Evolutionary conservation across 2,329 filamentous ascomycete species (phyloP).

Genomic region (Mycogone perniciosa): DNA sequence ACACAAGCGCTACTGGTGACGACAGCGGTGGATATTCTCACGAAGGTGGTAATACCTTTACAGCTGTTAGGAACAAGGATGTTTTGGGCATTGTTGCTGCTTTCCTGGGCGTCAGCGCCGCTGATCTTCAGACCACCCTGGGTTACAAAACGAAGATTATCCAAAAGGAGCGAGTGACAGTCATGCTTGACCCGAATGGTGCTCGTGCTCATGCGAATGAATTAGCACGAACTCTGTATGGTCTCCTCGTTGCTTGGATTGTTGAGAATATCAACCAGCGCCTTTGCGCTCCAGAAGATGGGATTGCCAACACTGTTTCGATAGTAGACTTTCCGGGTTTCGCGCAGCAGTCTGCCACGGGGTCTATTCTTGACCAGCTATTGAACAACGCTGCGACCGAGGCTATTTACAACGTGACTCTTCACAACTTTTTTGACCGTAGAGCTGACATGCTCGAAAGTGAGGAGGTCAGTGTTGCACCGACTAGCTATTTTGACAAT

Average conservation of each 20-base stretch:
- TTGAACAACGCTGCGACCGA: constrained; percentile 93
- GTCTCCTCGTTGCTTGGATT: constrained; percentile 86
- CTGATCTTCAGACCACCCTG: constrained; percentile 78
- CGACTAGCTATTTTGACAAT: constrained; percentile 97
- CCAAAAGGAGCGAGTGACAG: constrained; percentile 92
- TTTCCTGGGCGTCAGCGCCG: constrained; percentile 80
- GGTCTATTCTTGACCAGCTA: constrained; percentile 82
- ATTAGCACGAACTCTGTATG: constrained; percentile 86
- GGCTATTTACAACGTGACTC: constrained; percentile 82
- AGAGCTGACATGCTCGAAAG: constrained; percentile 90
- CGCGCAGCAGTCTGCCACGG: constrained; percentile 73
- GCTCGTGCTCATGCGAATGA: constrained; percentile 91
- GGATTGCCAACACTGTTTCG: constrained; percentile 87
- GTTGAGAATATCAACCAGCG: constrained; percentile 89
- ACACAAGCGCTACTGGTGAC: constrained; percentile 72
- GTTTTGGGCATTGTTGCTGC: constrained; percentile 78
- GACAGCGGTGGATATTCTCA: constrained; percentile 96
- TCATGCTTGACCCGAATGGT: constrained; percentile 91
- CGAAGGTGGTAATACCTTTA: constrained; percentile 81
- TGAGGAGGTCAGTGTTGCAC: constrained; percentile 83
- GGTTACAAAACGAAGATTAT: constrained; percentile 97
- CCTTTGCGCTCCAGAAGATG: constrained; percentile 79
- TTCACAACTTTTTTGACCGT: constrained; percentile 93
- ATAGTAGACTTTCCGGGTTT: constrained; percentile 97
- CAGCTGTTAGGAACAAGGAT: constrained; percentile 89